These are phyloP conservation scores for Penicillium odoratum DNA, from an alignment of 495 filamentous ascomycete genomes.

Conservation along the genomic window DNA sequence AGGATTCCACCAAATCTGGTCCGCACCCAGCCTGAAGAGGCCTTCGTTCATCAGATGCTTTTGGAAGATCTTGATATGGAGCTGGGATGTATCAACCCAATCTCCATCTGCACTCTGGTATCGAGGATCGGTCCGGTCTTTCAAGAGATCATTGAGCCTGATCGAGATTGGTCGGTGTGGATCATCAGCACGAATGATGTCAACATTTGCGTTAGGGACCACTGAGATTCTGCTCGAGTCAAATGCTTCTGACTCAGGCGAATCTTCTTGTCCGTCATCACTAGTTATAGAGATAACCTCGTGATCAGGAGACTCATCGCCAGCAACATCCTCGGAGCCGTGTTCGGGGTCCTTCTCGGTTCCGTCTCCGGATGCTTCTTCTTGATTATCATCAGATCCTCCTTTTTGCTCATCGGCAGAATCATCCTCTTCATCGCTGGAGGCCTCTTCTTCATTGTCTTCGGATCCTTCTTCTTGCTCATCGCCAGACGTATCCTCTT, in stretches of 20 bases:
- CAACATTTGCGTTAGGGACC: slow-evolving; percentile 10
- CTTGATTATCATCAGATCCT: no score
- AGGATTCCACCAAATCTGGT: slow-evolving; percentile 4
- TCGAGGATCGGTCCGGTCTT: neutral
- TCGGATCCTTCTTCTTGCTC: neutral
- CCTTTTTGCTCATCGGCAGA: neutral
- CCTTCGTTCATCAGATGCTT: neutral
- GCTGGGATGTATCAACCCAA: slow-evolving; percentile 9
- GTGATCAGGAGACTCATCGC: neutral
- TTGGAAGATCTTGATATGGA: slow-evolving; percentile 2
- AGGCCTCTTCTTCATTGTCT: neutral
- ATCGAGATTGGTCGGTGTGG: slow-evolving; percentile 4
- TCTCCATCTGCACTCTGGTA: slow-evolving; percentile 4
- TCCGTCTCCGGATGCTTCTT: neutral
- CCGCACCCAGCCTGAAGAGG: neutral
- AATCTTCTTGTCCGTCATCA: neutral
- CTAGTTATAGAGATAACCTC: no score
- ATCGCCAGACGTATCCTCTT: neutral
- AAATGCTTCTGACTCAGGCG: neutral
- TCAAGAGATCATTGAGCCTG: slow-evolving; percentile 13
- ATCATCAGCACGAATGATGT: slow-evolving; percentile 9
- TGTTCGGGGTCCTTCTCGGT: neutral
- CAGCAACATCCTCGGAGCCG: neutral
- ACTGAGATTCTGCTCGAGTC: neutral
- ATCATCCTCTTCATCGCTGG: neutral